Conservation (phyloP, 768 basidiomycete species). For the Lentinus brumalis region DNA sequence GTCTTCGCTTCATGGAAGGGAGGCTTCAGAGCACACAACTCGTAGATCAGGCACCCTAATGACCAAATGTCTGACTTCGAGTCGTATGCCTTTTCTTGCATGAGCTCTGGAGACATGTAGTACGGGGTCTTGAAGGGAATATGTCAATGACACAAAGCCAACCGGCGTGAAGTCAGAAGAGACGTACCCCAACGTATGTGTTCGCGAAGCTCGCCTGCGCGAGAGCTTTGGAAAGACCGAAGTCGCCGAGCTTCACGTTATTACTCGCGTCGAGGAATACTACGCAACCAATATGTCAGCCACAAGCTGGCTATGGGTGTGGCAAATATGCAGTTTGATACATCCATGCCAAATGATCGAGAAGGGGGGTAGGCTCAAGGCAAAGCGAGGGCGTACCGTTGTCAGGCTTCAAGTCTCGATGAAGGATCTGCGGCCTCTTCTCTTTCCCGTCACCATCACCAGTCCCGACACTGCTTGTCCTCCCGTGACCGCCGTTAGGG, state of each 20-base stretch:
- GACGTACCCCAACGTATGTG: slow-evolving; percentile 93
- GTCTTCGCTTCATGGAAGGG: slow-evolving; percentile 95
- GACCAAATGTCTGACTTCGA: slow-evolving; percentile 99
- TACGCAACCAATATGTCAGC: slow-evolving; percentile 31
- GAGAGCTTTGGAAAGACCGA: slow-evolving; percentile 93
- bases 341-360: background rate
- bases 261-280: slow-evolving; percentile 89
- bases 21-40: slow-evolving; percentile 91
- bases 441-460: slow-evolving; percentile 46
- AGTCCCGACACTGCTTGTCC: slow-evolving; percentile 44
- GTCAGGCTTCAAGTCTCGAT: slow-evolving; percentile 96
- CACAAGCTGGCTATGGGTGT: background rate
- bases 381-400: slow-evolving; percentile 66
- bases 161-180: background rate
- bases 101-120: slow-evolving; percentile 99
- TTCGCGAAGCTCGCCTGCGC: slow-evolving; percentile 86
- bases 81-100: slow-evolving; percentile 97
- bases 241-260: slow-evolving; percentile 95
- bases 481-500: slow-evolving; percentile 49
- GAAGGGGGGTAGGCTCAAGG: background rate
- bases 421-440: slow-evolving; percentile 75
- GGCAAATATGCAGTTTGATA: background rate
- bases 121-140: slow-evolving; percentile 82
- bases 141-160: background rate
- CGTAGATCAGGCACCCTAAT: slow-evolving; percentile 94